These are phyloP conservation scores for Colletotrichum acutatum DNA, from an alignment of 2,329 filamentous ascomycete species.

Conservation along the genomic window DNA sequence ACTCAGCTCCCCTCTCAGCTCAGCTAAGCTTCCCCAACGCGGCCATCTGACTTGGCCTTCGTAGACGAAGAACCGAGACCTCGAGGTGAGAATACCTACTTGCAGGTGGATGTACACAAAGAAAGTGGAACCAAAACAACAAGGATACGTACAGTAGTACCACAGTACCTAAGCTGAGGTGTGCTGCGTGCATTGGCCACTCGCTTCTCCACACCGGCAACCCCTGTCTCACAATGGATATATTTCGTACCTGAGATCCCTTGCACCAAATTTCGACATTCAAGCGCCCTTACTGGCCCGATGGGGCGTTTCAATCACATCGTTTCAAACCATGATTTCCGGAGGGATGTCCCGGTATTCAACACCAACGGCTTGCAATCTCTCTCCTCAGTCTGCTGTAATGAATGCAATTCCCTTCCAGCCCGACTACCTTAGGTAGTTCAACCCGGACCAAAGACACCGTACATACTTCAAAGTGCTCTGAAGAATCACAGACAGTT, in stretches of 20 bases:
- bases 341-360: conserved; percentile 18
- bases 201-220: conserved; percentile 13
- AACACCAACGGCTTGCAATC: not conserved
- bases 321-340: conserved; percentile 30
- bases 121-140: conserved; percentile 3
- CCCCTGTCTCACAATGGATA: conserved; percentile 31
- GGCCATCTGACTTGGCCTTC: not conserved
- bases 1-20: not conserved
- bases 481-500: not conserved
- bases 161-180: not conserved
- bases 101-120: not conserved
- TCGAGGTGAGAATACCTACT: not conserved
- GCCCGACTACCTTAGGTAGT: no score
- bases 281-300: conserved; percentile 28
- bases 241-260: conserved; percentile 20
- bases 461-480: not conserved
- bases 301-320: conserved; percentile 31
- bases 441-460: not conserved
- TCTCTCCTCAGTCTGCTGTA: not conserved
- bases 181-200: not conserved
- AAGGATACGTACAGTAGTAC: not conserved
- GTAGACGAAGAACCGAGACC: not conserved
- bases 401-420: no score
- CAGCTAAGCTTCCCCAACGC: not conserved
- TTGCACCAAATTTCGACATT: conserved; percentile 21